These are phyloP conservation scores for Wickerhamiella qilinensis DNA, from an alignment of 805 yeast species.

Conservation along the genomic window DNA sequence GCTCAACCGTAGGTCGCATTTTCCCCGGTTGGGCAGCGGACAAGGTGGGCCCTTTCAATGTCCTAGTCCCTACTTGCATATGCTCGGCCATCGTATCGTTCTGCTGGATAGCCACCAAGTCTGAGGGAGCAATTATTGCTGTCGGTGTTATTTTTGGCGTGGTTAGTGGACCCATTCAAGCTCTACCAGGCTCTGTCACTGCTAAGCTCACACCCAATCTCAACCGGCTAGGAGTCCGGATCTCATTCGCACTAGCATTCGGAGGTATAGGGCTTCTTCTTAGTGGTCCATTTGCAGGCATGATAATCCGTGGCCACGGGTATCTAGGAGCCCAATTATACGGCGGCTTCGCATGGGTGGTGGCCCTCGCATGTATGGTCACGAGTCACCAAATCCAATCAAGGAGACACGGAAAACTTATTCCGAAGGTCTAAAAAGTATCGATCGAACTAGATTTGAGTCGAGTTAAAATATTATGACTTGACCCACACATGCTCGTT, in stretches of 20 bases:
- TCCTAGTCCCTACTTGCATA: constrained; percentile 11
- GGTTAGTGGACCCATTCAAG: constrained; percentile 17
- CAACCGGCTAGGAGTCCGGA: constrained; percentile 20
- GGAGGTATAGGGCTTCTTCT: constrained; percentile 32
- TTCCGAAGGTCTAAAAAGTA: neutral
- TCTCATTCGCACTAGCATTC: constrained; percentile 44
- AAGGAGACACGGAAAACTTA: neutral
- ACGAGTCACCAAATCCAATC: neutral
- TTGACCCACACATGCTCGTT: too few species aligned
- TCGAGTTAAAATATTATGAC: too few species aligned
- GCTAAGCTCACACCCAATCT: constrained; percentile 16
- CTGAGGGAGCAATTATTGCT: constrained; percentile 14
- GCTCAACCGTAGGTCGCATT: constrained; percentile 37
- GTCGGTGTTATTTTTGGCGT: constrained; percentile 19
- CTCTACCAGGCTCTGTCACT: constrained; percentile 18
- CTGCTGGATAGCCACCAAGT: constrained; percentile 21
- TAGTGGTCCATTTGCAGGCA: constrained; percentile 18
- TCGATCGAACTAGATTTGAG: too few species aligned
- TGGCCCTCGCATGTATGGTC: neutral
- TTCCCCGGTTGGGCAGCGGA: constrained; percentile 43
- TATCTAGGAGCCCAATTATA: constrained; percentile 7
- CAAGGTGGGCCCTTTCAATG: constrained; percentile 37
- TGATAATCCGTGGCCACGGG: constrained; percentile 7
- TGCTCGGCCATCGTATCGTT: constrained; percentile 18
- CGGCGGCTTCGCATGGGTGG: constrained; percentile 3